Base-by-base conservation (phyloP, 2,329 filamentous ascomycete species). In the Trichoderma oligosporum region DNA sequence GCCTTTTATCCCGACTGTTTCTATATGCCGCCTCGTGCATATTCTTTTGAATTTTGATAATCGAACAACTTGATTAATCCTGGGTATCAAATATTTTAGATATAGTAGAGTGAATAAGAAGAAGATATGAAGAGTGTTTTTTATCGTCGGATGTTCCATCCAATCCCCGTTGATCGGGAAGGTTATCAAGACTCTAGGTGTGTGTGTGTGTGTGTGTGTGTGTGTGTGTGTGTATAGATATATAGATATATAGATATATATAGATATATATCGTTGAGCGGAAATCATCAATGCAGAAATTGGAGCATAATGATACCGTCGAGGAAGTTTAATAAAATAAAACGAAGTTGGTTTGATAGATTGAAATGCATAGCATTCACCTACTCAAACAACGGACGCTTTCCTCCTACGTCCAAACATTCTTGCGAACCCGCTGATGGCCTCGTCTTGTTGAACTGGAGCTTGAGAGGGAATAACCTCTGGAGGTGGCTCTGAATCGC, bases 401-500 rank as follows among this genome's bases (percentile, higher is more conserved):
- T 80, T 82, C 73, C 78, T 82, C 56, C 74, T 73, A 54, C 79
- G 74, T 41, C 74, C 70, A 65, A 81, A 81, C 67, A 80, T 75
- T 55, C 74, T 78, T 22, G 76, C 73, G 24, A 80, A 69, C 7
- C 75, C 71, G 46, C 68, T 73, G n/a, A n/a, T n/a, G 48, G 67
- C 64, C n/a, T 73, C 71, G 47, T 76, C 75, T 27, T 69, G 71
- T 16, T 68, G 68, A 1, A 65, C 51, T 6, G 65, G 64, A 16
- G 55, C 24, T 7, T 64, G 64, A 2, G 65, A 56, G 12, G 64
- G 61, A 7, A 66, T 58, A 24, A 68, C 62, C 22, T 71, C 65
- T 12, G 78, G 76, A 1, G 86, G 84, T 3, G 88, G 87, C 31
- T 79, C 85, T 12, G 86, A 88, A 64, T 84, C 83, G 53, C 80